Evolutionary conservation across 345 rosid genomes (phyloP).

Genomic region (Bruguiera parviflora): DNA sequence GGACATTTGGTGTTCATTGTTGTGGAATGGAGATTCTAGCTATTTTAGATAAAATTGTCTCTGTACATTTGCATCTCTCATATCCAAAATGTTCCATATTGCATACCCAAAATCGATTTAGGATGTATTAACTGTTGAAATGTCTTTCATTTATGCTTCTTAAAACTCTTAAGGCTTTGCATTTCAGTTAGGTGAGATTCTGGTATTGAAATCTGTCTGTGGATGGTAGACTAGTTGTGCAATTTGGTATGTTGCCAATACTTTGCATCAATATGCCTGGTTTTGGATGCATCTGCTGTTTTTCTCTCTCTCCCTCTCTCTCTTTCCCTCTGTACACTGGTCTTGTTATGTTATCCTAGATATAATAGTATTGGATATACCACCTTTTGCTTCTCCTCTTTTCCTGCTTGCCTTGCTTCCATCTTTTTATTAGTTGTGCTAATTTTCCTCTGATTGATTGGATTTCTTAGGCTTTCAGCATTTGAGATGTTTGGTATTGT

Average conservation of each 20-base stretch:
- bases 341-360: too few species aligned
- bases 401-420: not conserved
- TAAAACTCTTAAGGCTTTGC: too few species aligned
- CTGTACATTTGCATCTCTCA: not conserved
- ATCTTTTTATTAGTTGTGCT: not conserved
- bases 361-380: not conserved
- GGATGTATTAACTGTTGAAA: too few species aligned
- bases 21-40: too few species aligned
- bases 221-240: too few species aligned
- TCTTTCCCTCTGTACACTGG: too few species aligned
- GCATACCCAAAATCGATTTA: too few species aligned
- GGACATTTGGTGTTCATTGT: too few species aligned
- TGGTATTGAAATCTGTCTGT: too few species aligned
- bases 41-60: not conserved
- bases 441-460: not conserved
- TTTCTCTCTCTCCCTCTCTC: too few species aligned
- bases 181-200: too few species aligned
- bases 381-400: not conserved
- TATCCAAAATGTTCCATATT: not conserved
- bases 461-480: conserved; percentile 47
- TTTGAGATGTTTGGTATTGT: conserved; percentile 76
- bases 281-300: not conserved
- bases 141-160: too few species aligned
- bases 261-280: not conserved
- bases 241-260: not conserved